These are phyloP conservation scores for Extremus antarcticus DNA, from an alignment of 495 filamentous ascomycete genomes.

Conservation along the genomic window DNA sequence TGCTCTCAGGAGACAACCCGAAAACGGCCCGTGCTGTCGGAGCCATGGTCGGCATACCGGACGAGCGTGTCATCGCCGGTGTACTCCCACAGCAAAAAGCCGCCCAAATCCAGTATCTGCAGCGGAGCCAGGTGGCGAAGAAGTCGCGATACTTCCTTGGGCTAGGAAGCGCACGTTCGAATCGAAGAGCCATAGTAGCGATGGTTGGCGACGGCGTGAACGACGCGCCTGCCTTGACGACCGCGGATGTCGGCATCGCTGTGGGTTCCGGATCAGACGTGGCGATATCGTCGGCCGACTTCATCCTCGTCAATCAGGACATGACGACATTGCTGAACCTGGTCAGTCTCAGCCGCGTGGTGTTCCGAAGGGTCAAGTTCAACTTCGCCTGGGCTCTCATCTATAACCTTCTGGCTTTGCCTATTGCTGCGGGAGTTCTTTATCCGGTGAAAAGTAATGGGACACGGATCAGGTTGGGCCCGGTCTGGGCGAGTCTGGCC, in stretches of 20 bases:
- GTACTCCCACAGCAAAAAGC: slow-evolving; percentile 81
- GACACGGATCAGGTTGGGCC: slow-evolving; percentile 51
- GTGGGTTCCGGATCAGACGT: slow-evolving; percentile 78
- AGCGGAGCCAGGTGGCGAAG: slow-evolving; percentile 36
- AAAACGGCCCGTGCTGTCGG: slow-evolving; percentile 62
- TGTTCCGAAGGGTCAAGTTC: slow-evolving; percentile 69
- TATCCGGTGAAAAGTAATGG: slow-evolving; percentile 53
- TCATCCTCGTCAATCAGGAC: slow-evolving; percentile 71
- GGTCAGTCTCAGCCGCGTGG: slow-evolving; percentile 54
- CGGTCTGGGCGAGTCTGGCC: slow-evolving; percentile 75
- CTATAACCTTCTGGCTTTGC: slow-evolving; percentile 71
- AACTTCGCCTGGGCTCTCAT: slow-evolving; percentile 87
- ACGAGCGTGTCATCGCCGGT: slow-evolving; percentile 69
- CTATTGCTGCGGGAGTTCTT: slow-evolving; percentile 70
- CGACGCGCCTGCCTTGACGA: slow-evolving; percentile 70
- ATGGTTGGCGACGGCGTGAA: slow-evolving; percentile 84
- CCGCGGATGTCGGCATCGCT: slow-evolving; percentile 73
- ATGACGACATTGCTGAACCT: slow-evolving; percentile 61
- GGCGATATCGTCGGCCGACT: slow-evolving; percentile 68
- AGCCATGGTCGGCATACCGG: slow-evolving; percentile 60
- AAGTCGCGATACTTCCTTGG: slow-evolving; percentile 16
- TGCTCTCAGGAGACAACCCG: slow-evolving; percentile 82
- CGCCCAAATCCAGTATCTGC: slow-evolving; percentile 68
- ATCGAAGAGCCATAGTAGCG: slow-evolving; percentile 36
- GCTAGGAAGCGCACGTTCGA: background rate